These are phyloP conservation scores for Candida mesenterica DNA, from an alignment of 1,139 yeast genomes.

Conservation along the genomic window DNA sequence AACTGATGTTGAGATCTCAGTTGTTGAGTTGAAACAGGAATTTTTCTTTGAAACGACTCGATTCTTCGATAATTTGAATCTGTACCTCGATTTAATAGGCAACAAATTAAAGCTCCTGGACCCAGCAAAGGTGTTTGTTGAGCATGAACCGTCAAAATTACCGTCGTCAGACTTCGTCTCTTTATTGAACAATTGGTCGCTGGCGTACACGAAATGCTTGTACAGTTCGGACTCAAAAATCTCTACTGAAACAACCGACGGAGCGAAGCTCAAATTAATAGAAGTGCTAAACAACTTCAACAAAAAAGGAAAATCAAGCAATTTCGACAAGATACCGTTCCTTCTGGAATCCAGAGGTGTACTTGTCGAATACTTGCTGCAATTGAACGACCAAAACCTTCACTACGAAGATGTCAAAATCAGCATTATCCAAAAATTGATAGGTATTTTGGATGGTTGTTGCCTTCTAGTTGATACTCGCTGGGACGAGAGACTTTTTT, in stretches of 20 bases:
- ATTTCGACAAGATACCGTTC: constrained; percentile 12
- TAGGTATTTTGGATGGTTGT: constrained; percentile 22
- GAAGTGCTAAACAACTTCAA: constrained; percentile 43
- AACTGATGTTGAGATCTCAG: constrained; percentile 21
- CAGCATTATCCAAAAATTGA: constrained; percentile 38
- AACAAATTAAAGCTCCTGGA: not conserved
- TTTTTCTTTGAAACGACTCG: constrained; percentile 26
- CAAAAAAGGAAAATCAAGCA: constrained; percentile 14
- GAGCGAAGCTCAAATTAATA: constrained; percentile 34
- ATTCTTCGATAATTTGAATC: constrained; percentile 23
- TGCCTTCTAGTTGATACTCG: constrained; percentile 21
- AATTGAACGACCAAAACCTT: constrained; percentile 26
- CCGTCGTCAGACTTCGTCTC: not conserved
- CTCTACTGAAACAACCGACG: constrained; percentile 20
- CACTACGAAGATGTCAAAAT: constrained; percentile 52
- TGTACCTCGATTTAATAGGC: constrained; percentile 10
- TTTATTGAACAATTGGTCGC: constrained; percentile 27
- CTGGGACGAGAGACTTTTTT: constrained; percentile 28
- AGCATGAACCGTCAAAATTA: not conserved
- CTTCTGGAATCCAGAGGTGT: constrained; percentile 18
- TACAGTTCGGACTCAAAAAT: constrained; percentile 6
- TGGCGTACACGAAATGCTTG: constrained; percentile 14
- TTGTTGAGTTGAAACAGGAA: constrained; percentile 20
- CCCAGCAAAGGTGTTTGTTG: constrained; percentile 1
- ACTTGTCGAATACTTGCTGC: constrained; percentile 27